These are phyloP conservation scores for Pythium aristosporum DNA, from an alignment of 352 stramenopile genomes.

Conservation along the genomic window DNA sequence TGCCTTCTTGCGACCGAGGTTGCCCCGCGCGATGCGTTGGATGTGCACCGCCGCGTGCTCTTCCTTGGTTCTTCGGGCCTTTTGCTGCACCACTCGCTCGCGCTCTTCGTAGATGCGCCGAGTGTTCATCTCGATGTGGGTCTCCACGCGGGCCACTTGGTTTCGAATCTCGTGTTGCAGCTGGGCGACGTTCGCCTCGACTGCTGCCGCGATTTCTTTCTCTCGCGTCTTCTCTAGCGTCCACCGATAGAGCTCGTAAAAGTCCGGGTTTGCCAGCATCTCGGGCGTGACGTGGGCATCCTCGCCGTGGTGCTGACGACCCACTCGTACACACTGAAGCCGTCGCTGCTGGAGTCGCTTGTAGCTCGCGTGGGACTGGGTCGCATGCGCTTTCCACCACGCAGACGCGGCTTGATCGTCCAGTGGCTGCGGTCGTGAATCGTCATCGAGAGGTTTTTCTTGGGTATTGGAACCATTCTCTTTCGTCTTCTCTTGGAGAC, in stretches of 20 bases:
- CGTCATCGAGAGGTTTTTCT: not conserved
- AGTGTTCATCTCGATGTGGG: slow-evolving; percentile 59
- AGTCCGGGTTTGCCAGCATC: slow-evolving; percentile 44
- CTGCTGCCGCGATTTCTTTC: slow-evolving; percentile 26
- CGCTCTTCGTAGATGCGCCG: slow-evolving; percentile 38
- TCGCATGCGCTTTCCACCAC: slow-evolving; percentile 58
- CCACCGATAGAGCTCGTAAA: slow-evolving; percentile 38
- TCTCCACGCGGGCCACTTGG: slow-evolving; percentile 44
- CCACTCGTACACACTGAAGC: not conserved
- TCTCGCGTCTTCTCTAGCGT: slow-evolving; percentile 14
- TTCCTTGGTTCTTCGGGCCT: slow-evolving; percentile 37
- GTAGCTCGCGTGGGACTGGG: slow-evolving; percentile 26
- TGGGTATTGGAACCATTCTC: slow-evolving; percentile 10
- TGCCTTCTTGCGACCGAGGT: slow-evolving; percentile 37
- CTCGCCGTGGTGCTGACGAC: slow-evolving; percentile 10
- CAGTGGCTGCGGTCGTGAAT: slow-evolving; percentile 12
- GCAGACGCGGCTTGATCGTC: slow-evolving; percentile 39
- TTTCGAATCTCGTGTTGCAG: slow-evolving; percentile 42
- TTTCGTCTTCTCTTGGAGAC: slow-evolving; percentile 21
- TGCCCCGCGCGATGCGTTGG: slow-evolving; percentile 51
- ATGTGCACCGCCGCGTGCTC: slow-evolving; percentile 42
- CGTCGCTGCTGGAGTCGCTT: slow-evolving; percentile 11
- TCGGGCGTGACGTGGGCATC: slow-evolving; percentile 39
- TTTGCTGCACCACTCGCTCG: slow-evolving; percentile 29
- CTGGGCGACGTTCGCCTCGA: slow-evolving; percentile 17